Evolutionary conservation across 2,329 filamentous ascomycete species (phyloP).

Genomic region (Penicillium decumbens): DNA sequence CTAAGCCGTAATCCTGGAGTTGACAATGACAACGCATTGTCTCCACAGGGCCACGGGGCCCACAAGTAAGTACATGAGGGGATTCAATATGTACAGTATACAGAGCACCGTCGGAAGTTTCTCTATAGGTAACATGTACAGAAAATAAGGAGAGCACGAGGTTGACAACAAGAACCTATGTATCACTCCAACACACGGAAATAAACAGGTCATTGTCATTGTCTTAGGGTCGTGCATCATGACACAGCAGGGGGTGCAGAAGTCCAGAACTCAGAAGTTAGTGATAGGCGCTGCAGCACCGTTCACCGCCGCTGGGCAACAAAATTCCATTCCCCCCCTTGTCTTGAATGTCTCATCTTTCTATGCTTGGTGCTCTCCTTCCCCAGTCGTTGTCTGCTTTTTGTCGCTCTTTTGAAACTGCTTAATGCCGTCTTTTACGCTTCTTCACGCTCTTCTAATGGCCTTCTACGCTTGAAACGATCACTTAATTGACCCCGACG

Average conservation of each 20-base stretch:
- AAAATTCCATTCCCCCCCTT: constrained; percentile 23
- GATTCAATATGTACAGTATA: not conserved
- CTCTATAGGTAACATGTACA: not conserved
- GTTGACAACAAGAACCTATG: not conserved
- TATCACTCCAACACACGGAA: not conserved
- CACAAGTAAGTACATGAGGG: not conserved
- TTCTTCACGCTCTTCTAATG: constrained; percentile 34
- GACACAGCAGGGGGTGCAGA: constrained; percentile 7
- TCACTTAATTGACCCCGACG: constrained; percentile 16
- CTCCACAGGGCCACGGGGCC: constrained; percentile 3
- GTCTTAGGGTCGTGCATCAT: not conserved
- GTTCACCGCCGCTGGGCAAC: constrained; percentile 31
- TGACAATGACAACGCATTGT: constrained; percentile 9
- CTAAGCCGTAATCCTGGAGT: not conserved
- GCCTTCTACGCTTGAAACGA: constrained; percentile 25
- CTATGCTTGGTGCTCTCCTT: constrained; percentile 6
- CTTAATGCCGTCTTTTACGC: constrained; percentile 18
- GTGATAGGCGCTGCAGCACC: constrained; percentile 15
- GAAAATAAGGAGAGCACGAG: not conserved
- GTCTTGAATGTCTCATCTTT: constrained; percentile 18
- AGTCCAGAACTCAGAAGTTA: not conserved
- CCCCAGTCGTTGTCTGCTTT: constrained; percentile 27
- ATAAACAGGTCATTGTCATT: not conserved
- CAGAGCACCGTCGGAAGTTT: not conserved
- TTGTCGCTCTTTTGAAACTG: constrained; percentile 26